Conservation (phyloP, 345 rosid species). For the Euphorbia tirucalli region DNA sequence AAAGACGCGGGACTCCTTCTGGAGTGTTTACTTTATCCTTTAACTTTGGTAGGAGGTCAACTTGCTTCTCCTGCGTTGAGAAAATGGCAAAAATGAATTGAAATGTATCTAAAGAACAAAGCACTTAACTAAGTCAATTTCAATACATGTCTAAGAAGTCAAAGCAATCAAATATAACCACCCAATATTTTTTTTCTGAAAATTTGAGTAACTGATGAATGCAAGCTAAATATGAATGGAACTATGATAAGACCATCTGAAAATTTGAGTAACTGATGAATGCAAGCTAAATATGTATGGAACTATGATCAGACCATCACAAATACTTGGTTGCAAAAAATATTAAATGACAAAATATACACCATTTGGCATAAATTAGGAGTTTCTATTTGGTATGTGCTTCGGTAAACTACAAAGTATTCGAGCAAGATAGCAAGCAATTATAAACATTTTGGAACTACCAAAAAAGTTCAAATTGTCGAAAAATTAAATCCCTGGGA, state of each 20-base stretch:
- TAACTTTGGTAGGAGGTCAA: conserved; percentile 51
- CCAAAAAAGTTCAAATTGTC: neutral
- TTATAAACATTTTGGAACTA: neutral
- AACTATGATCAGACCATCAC: neutral
- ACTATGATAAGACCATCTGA: too few relatives aligned
- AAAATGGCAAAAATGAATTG: conserved; percentile 16
- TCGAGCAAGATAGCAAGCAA: neutral
- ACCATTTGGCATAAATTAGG: neutral
- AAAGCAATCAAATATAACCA: neutral
- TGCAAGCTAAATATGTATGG: neutral
- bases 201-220: neutral
- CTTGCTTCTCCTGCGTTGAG: conserved; percentile 78
- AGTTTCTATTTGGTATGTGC: neutral
- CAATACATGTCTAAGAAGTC: neutral
- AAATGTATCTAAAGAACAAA: neutral
- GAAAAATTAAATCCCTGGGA: neutral
- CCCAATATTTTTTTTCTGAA: neutral
- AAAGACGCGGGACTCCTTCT: conserved; percentile 88
- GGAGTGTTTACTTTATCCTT: conserved; percentile 72
- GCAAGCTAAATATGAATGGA: too few relatives aligned
- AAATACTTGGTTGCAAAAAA: neutral
- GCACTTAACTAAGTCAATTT: neutral
- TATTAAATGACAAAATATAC: neutral
- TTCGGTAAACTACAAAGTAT: neutral
- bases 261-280: neutral